A percentile compares a stretch with the other conserved stretches of the same genome.
Conservation (phyloP, 2,329 filamentous ascomycete genomes). For the Pseudonectria buxi region DNA sequence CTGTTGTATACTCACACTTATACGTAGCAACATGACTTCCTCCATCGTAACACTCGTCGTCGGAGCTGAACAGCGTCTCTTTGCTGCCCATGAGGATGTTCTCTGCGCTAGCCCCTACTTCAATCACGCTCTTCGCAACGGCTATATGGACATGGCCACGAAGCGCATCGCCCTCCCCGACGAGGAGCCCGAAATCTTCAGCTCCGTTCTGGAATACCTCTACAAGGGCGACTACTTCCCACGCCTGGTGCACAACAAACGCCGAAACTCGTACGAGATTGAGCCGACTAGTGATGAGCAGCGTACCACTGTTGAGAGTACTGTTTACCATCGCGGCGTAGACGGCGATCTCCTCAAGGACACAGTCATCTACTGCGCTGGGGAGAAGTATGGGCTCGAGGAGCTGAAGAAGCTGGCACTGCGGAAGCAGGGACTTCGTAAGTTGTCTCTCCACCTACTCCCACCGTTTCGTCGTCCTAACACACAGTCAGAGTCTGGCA, state of each 20-base stretch:
- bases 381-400: constrained; percentile 74
- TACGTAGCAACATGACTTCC: constrained; percentile 49
- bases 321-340: constrained; percentile 59
- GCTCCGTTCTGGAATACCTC: constrained; percentile 80
- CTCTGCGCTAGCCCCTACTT: constrained; percentile 77
- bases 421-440: constrained; percentile 80
- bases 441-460: constrained; percentile 23
- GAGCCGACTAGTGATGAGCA: constrained; percentile 51
- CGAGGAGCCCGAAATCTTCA: constrained; percentile 87
- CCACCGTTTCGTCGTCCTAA: constrained; percentile 4
- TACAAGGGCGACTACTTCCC: constrained; percentile 95
- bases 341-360: constrained; percentile 73
- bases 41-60: constrained; percentile 75
- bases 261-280: constrained; percentile 73
- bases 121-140: constrained; percentile 29
- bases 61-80: constrained; percentile 76
- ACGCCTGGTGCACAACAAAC: constrained; percentile 74
- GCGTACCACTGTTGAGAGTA: constrained; percentile 49
- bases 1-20: constrained; percentile 2
- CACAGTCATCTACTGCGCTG: constrained; percentile 85
- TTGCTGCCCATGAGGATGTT: constrained; percentile 85
- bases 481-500: constrained; percentile 55
- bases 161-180: constrained; percentile 76
- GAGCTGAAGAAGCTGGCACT: constrained; percentile 80
- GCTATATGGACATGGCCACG: constrained; percentile 28